Evolutionary conservation across 208 protist genomes (phyloP).

Genomic region (Leishmania braziliensis): DNA sequence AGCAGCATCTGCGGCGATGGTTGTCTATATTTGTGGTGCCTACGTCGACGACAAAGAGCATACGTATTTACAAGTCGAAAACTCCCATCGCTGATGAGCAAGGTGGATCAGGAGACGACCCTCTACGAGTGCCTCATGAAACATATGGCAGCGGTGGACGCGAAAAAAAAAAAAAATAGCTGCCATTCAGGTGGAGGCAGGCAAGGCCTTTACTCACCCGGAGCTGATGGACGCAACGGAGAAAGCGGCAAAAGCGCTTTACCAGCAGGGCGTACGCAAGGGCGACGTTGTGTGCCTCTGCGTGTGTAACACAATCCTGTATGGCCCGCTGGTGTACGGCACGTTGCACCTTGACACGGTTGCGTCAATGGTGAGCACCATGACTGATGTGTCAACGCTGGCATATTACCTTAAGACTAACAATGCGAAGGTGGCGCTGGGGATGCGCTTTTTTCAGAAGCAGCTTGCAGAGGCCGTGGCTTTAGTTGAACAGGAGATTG

Average conservation of each 20-base stretch:
- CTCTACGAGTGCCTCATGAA: conserved; percentile 40
- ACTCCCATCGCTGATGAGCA: conserved; percentile 26
- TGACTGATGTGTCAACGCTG: conserved; percentile 33
- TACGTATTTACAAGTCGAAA: conserved; percentile 42
- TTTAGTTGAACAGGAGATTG: conserved; percentile 36
- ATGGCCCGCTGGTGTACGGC: conserved; percentile 42
- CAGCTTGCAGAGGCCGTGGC: conserved; percentile 33
- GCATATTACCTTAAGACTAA: conserved; percentile 38
- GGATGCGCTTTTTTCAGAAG: conserved; percentile 41
- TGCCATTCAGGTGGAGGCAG: conserved; percentile 38
- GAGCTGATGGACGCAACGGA: conserved; percentile 33
- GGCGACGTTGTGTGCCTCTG: conserved; percentile 41
- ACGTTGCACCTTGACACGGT: conserved; percentile 35
- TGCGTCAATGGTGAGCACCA: conserved; percentile 41
- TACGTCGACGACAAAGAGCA: neutral
- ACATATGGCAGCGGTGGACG: conserved; percentile 25
- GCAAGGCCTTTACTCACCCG: conserved; percentile 29
- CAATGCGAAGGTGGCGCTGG: conserved; percentile 37
- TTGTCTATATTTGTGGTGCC: neutral
- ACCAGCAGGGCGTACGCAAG: conserved; percentile 47
- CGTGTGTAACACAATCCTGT: conserved; percentile 42
- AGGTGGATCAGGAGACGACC: conserved; percentile 23
- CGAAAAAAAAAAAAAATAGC: conserved; percentile 29
- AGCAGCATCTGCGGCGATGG: conserved; percentile 5
- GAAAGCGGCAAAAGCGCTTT: conserved; percentile 33